Base-by-base conservation (phyloP, 208 protist species). In the Acanthamoeba lenticulata region DNA sequence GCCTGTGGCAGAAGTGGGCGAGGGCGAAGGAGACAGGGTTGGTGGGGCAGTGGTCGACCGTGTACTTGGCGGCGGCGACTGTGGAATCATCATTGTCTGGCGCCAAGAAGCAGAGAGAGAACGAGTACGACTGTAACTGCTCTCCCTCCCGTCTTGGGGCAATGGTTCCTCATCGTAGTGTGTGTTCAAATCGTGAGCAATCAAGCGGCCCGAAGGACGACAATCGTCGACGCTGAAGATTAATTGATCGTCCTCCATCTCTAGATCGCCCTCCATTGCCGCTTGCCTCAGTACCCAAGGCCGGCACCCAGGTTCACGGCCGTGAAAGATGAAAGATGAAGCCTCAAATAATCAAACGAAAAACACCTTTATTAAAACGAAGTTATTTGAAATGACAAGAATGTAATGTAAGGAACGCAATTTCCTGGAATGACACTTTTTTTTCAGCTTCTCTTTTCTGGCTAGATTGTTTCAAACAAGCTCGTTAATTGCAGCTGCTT, bases 251-350 rank as follows among this genome's bases (percentile, higher is more conserved):
- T 77, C 67, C 21, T 77, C 67, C 38, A 44, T 77, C 38, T 77
- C 67, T 3, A 77, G n/a, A 44, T 77, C 67, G 17, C 67, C 67
- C 67, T 77, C 67, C 67, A 77, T 77, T 65, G n/a, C n/a, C n/a
- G n/a, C n/a, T n/a, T n/a, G n/a, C n/a, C n/a, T n/a, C n/a, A n/a
- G n/a, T n/a, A n/a, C n/a, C n/a, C n/a, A n/a, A n/a, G n/a, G n/a
- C n/a, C n/a, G n/a, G n/a, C n/a, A n/a, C n/a, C n/a, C n/a, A n/a
- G n/a, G n/a, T n/a, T n/a, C n/a, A n/a, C n/a, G n/a, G n/a, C n/a
- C n/a, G n/a, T n/a, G n/a, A n/a, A n/a, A n/a, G n/a, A n/a, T n/a
- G n/a, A n/a, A n/a, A n/a, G n/a, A n/a, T n/a, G n/a, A n/a, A n/a
- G n/a, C n/a, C n/a, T n/a, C 45, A 52, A 15, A 52, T 52, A 52